Percentiles rank a stretch among this genome's conserved stretches.
Conservation (phyloP, 2,329 filamentous ascomycete genomes). For the Pyricularia sp. region DNA sequence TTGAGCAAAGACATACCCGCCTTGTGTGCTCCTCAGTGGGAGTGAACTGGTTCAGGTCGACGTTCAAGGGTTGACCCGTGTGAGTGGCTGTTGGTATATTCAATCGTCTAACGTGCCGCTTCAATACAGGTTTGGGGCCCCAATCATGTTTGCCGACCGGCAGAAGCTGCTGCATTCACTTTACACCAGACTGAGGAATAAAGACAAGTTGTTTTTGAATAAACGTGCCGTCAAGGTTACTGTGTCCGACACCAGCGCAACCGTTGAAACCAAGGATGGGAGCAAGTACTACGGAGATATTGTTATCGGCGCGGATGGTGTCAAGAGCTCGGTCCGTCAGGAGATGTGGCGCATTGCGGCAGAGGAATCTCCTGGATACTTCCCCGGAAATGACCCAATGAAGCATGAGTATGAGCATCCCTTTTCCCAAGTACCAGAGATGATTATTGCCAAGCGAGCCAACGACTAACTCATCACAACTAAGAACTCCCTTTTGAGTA, state of each 20-base stretch:
- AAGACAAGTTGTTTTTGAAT: conserved; percentile 17
- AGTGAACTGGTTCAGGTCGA: too few species aligned
- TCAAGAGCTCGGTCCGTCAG: conserved; percentile 18
- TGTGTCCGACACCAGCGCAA: conserved; percentile 12
- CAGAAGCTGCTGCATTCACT: conserved; percentile 20
- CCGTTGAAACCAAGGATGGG: conserved; percentile 19
- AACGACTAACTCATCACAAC: background rate
- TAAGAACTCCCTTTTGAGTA: conserved; percentile 5
- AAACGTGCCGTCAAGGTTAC: conserved; percentile 17
- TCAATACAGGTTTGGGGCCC: background rate
- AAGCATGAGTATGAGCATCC: background rate
- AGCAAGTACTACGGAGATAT: conserved; percentile 17
- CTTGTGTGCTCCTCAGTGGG: too few species aligned
- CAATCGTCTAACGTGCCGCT: background rate
- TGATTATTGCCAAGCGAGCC: background rate
- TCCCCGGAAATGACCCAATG: conserved; percentile 5
- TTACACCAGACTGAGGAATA: conserved; percentile 20
- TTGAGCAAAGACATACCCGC: background rate
- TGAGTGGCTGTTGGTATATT: too few species aligned
- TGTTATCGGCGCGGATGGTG: conserved; percentile 26
- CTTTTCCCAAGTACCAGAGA: too few species aligned
- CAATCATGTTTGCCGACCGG: conserved; percentile 14
- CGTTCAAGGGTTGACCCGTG: too few species aligned
- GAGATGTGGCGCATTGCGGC: conserved; percentile 8
- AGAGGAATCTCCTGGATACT: conserved; percentile 5